Evolutionary conservation across 2,329 filamentous ascomycete genomes (phyloP), one percentile per base, ranked within the genome.

Genomic region (Colletotrichum liriopes): DNA sequence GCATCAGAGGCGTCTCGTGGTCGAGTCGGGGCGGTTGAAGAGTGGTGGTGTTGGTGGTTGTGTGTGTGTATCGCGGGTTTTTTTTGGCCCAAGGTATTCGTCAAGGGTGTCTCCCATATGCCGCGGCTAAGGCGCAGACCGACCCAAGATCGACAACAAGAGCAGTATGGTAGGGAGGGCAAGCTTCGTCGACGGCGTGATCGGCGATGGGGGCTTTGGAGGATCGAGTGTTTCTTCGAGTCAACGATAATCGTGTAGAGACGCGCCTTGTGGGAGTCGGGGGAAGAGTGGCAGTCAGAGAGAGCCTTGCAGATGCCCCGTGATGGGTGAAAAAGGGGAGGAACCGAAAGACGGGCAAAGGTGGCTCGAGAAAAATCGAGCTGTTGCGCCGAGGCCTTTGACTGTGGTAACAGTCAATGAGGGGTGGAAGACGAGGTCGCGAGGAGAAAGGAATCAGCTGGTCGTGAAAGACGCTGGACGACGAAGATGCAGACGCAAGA

Each of bases 21-120:
- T 62, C 26, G 41, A 61, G 58, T 41, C 37, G 58, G 47, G 23
- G 18, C 7, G 63, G 23, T 20, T 29, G n/a, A 63, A 20, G 58
- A 26, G 51, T 51, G 18, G 55, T 58, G 29, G 14, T 52, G 23
- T 18, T 29, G 37, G 26, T 67, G 29, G 56, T 67, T 26, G 49
- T 41, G 55, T 68, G 55, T 68, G 58, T 45, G 52, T 72, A 72
- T 72, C 65, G 70, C 65, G 65, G 63, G 29, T 60, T 72, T 68
- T 60, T 65, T 56, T 54, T 32, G 29, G 58, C 45, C 29, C 23
- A 35, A 67, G 56, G 58, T 59, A 11, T 32, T 72, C 26, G 65
- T 49, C 52, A 60, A 69, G 65, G 51, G 37, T 64, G 59, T 54
- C 23, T 72, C 54, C 32, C 54, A 69, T 69, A n/a, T 64, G 41